Percentiles rank a stretch among this genome's conserved stretches.
These are phyloP conservation scores for Elaeis oleifera DNA, from an alignment of 202 grass and related monocot genomes.

Conservation along the genomic window DNA sequence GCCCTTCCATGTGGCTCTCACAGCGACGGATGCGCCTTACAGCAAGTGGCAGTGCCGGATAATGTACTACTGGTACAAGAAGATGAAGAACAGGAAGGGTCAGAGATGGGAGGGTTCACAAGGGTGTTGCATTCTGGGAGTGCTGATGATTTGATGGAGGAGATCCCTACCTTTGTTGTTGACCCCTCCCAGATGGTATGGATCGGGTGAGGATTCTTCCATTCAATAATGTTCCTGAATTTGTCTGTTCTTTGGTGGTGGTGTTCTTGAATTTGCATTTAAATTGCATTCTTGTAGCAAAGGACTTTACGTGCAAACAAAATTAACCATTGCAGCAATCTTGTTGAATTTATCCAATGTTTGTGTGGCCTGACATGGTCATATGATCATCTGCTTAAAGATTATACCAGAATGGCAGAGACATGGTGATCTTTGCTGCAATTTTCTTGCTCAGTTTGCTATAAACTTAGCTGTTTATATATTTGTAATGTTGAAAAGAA, in stretches of 20 bases:
- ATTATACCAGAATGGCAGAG: too few relatives aligned
- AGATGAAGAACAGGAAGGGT: slow-evolving; percentile 34
- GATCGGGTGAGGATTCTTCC: slow-evolving; percentile 41
- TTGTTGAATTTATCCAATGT: too few relatives aligned
- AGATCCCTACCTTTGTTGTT: slow-evolving; percentile 94
- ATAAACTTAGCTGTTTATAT: too few relatives aligned
- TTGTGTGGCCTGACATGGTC: too few relatives aligned
- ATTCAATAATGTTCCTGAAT: slow-evolving; percentile 12
- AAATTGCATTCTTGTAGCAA: too few relatives aligned
- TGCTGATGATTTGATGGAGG: slow-evolving; percentile 71
- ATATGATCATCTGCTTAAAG: too few relatives aligned
- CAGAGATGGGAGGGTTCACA: slow-evolving; percentile 98
- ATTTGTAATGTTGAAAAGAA: too few relatives aligned
- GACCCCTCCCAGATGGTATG: slow-evolving; percentile 63
- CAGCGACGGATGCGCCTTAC: slow-evolving; percentile 51
- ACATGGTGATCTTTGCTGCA: too few relatives aligned
- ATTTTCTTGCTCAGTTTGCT: too few relatives aligned
- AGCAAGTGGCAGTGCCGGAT: slow-evolving; percentile 83
- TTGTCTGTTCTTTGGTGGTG: slow-evolving; percentile 3
- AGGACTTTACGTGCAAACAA: too few relatives aligned
- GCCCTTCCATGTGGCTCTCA: slow-evolving; percentile 76
- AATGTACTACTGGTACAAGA: slow-evolving; percentile 96
- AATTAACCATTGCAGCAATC: too few relatives aligned
- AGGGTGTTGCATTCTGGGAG: slow-evolving; percentile 84
- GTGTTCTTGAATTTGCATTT: slow-evolving; percentile 2